phyloP scores from a whole-genome alignment of 2,329 filamentous ascomycete species.

The Aspergillus fischeri region DNA sequence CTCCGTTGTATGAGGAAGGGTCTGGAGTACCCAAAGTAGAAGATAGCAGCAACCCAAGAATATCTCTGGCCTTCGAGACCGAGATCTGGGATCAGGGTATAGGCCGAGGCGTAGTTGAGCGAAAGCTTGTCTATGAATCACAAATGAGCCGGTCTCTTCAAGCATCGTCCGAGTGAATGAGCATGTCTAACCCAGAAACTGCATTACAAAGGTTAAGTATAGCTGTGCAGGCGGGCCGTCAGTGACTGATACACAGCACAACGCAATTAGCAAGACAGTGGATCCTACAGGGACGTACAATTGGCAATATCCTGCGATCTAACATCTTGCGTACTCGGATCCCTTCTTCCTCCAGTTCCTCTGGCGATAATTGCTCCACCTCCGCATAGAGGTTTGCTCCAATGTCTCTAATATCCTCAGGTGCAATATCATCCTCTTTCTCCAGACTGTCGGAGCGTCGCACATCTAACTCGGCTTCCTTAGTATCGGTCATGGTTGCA shows the following conservation, averaged over 20 bases:
- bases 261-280: background rate
- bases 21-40: conserved; percentile 43
- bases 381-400: conserved; percentile 45
- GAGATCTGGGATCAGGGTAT: conserved; percentile 41
- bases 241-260: background rate
- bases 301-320: conserved; percentile 46
- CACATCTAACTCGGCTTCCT: conserved; percentile 15
- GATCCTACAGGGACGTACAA: conserved; percentile 28
- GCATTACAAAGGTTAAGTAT: conserved; percentile 43
- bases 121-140: conserved; percentile 23
- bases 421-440: conserved; percentile 15
- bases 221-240: conserved; percentile 23
- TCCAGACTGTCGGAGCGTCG: conserved; percentile 9
- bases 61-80: conserved; percentile 41
- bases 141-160: background rate
- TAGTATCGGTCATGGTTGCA: conserved; percentile 11
- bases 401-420: conserved; percentile 35
- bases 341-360: conserved; percentile 43
- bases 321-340: conserved; percentile 41
- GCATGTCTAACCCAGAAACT: conserved; percentile 37
- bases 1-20: background rate
- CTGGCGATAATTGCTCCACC: conserved; percentile 39
- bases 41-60: conserved; percentile 43
- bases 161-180: background rate
- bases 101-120: conserved; percentile 37